Base-by-base conservation (phyloP, 805 yeast species). In the Candida maesae region DNA sequence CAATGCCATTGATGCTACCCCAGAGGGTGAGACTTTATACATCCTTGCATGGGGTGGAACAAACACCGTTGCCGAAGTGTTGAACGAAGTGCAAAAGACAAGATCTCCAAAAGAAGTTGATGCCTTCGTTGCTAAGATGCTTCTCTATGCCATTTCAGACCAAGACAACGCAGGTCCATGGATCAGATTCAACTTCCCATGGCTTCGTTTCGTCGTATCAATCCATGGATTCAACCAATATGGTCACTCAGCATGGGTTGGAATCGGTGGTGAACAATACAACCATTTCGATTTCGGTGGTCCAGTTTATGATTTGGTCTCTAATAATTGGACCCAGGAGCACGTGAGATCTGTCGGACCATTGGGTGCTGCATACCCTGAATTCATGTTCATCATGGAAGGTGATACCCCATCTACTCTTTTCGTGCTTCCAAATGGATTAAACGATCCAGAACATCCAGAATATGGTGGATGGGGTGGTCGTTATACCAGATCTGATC, bases 401-500 rank as follows among this genome's bases (percentile, higher is more conserved):
- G 64, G 64, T 30, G 64, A 60, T 25, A 58, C 64, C 5, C 63
- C 64, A 10, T 47, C 63, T 2, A 45, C 53, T 2, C 36, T 61
- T 17, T 52, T 38, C 24, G 47, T 52, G n/a, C 14, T 60, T 10
- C 64, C 64, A 10, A 61, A 61, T 39, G 64, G 64, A 8, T 43
- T 61, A 27, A 52, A 51, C 18, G 46, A 43, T 24, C 64, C 64
- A n/a, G 44, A 40, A 12, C 49, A 53, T 28, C 64, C 65, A 18
- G 52, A 50, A 24, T 57, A 42, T 39, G 64, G 65, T n/a, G 58
- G 60, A n/a, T 61, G 65, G 65, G 64, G 65, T 31, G 64, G 64
- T 15, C 52, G 64, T 29, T 61, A 52, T 37, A 47, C 40, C 15
- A 35, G 50, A 14, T 18, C 38, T 13, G 64, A 58, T 39, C 37